phyloP scores from a whole-genome alignment of 129 eudicot genomes.

The Lactuca sativa region DNA sequence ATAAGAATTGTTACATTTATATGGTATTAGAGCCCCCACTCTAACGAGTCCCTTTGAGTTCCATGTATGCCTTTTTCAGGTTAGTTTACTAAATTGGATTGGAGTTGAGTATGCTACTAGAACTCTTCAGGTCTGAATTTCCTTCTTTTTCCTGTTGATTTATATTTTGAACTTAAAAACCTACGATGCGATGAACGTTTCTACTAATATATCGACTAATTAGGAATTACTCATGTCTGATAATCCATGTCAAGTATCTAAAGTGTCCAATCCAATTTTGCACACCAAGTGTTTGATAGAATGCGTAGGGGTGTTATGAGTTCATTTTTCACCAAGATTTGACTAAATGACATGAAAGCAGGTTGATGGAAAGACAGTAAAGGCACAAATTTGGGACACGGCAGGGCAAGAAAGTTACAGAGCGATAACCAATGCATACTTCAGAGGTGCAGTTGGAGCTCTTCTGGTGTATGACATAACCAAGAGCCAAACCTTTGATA shows the following conservation, averaged over 20 bases:
- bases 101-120: slow-evolving; percentile 41
- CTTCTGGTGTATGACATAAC: background rate
- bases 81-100: background rate
- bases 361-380: slow-evolving; percentile 64
- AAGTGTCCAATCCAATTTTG: background rate
- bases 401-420: slow-evolving; percentile 87
- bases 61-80: no score
- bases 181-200: background rate
- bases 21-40: no score
- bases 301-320: background rate
- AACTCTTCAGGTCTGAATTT: slow-evolving; percentile 32
- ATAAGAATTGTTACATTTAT: no score
- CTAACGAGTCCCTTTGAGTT: no score
- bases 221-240: background rate
- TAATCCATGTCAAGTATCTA: background rate
- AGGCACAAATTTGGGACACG: slow-evolving; percentile 93
- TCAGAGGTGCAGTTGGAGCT: slow-evolving; percentile 83
- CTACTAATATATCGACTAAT: slow-evolving; percentile 2
- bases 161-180: background rate
- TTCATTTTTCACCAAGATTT: background rate
- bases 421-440: slow-evolving; percentile 87
- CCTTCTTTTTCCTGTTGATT: background rate
- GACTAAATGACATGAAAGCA: no score
- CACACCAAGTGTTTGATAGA: slow-evolving; percentile 9
- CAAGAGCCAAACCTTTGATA: no score